Evolutionary conservation across 225 moss, liverwort and hornwort species (phyloP), one percentile per base, ranked within the genome.

Genomic region (Thuidium tamariscinum): DNA sequence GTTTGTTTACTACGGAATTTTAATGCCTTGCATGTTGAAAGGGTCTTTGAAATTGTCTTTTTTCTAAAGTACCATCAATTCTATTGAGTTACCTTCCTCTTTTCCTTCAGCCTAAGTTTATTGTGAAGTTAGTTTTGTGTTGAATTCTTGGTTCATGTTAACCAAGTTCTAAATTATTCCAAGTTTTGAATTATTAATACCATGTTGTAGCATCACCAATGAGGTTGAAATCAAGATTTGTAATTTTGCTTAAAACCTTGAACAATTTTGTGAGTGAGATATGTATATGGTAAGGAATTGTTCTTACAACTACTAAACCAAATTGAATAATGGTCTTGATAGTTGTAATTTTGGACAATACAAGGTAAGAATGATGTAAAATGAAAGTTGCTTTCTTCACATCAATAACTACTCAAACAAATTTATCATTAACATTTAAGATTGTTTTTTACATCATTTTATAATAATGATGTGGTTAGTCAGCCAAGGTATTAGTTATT

Each of bases 1-100:
- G 37, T 93, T 48, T 82, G 88, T 80, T 93, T 92, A 93, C 49
- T 89, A 65, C 70, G 91, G 93, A 64, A 94, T 89, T 69, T 90
- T 88, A 84, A 86, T 90, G 49, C 91, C 88, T 37, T 87, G 91
- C 79, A 90, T 91, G 69, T 95, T 92, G 82, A 95, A 91, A 20
- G 86, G 60, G 75, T 90, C 90, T 83, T 94, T 90, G 13, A 90
- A 66, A 52, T 87, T 92, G 85, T 30, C 89, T 87, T 79, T 83
- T 87, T 89, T 88, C 89, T 80, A 81, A 57, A 89, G 91, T 74
- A 85, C 71, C 81, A 93, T 89, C 52, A 91, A 86, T 61, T 90
- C 90, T 63, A 90, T n/a, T 73, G 6, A 86, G 65, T 42, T 95
- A 93, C 32, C 93, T 95, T 81, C 52, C 4, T 52, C 16, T 3